Evolutionary conservation across 345 rosid genomes (phyloP).

Genomic region (Lumnitzera littorea): DNA sequence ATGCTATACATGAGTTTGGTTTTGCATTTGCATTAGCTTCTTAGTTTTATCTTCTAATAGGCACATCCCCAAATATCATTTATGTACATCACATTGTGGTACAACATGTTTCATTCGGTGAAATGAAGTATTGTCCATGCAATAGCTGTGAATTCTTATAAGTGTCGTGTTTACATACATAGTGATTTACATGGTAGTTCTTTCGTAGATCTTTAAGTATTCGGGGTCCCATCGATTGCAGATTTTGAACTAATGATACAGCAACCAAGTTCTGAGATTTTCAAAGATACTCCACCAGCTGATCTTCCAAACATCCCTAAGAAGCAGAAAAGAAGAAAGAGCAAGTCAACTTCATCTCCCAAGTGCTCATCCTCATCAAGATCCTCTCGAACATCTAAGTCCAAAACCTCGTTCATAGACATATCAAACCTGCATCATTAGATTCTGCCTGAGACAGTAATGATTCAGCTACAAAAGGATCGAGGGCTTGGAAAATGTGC

Average conservation of each 20-base stretch:
- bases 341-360: conserved; percentile 28
- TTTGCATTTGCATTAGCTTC: no score
- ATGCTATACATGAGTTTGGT: no score
- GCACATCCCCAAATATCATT: no score
- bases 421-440: conserved; percentile 12
- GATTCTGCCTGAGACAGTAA: conserved; percentile 4
- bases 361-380: conserved; percentile 28
- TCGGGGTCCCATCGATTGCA: conserved; percentile 7
- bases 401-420: conserved; percentile 21
- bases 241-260: conserved; percentile 33
- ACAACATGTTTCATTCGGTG: no score
- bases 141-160: background rate
- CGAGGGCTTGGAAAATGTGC: conserved; percentile 1
- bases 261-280: conserved; percentile 21
- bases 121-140: no score
- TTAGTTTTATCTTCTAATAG: no score
- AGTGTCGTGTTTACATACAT: background rate
- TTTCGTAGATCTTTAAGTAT: background rate
- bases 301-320: conserved; percentile 35
- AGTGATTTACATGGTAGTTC: background rate
- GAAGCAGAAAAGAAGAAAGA: conserved; percentile 48
- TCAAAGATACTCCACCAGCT: conserved; percentile 19
- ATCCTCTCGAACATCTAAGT: conserved; percentile 25
- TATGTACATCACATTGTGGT: no score
- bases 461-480: background rate